Base-by-base conservation (phyloP, 2,329 filamentous ascomycete species). In the Colletotrichum sidae region DNA sequence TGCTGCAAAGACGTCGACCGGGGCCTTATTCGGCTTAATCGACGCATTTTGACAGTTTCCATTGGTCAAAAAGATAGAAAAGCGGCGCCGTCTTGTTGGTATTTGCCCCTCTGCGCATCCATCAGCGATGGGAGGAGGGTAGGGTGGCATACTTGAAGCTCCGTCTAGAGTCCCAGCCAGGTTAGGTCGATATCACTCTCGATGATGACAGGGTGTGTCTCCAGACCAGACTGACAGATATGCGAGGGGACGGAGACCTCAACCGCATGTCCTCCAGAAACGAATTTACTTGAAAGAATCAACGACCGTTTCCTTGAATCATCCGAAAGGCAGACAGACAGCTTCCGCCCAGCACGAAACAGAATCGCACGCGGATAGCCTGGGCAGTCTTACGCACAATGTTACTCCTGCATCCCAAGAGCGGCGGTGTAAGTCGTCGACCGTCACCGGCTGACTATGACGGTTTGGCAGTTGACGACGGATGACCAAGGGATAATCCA, bases 21-120 rank as follows among this genome's bases (percentile, higher is more conserved):
- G 46, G 58, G 38, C 49, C 57, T 55, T 37, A n/a, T 42, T 65
- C 62, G 63, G 51, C 65, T 68, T 59, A 68, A 70, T 67, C 49
- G 45, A 65, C 52, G 50, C 38, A 63, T 65, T 68, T 70, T 69
- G 60, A 53, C 17, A 69, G 65, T 69, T 72, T 69, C 70, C 59
- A 80, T 80, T 80, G 77, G 78, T 61, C 65, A 56, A 65, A 72
- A 77, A 71, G 73, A 58, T 34, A 35, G 69, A 68, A 74, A 71
- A 71, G 59, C 60, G 64, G 60, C 49, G 60, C 59, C 49, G 49
- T 54, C 49, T 17, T 61, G 34, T 42, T 64, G 59, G 60, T 37
- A 63, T 63, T 67, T 42, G 55, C 54, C 53, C 61, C 61, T 61
- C 60, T 35, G 42, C 10, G 47, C 47, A 53, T 62, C 52, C 42